A percentile compares a stretch with the other conserved stretches of the same genome.
Conservation (phyloP, 805 yeast species). For the Candida vartiovaarae region DNA sequence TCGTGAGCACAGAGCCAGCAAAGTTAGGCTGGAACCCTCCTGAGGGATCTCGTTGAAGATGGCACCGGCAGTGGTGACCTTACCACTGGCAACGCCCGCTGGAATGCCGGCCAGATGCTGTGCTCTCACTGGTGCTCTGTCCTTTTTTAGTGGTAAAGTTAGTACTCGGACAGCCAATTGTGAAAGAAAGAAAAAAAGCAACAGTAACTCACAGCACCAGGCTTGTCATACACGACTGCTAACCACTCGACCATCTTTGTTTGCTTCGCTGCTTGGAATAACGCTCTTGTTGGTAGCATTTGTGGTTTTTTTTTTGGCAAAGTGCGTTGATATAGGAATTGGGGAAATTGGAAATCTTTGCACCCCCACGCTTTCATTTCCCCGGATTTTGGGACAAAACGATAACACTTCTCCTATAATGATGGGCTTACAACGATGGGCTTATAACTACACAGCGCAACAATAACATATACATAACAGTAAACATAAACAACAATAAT, state of each 20-base stretch:
- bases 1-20: conserved; percentile 62
- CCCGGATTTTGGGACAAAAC: too few relatives aligned
- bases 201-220: conserved; percentile 32
- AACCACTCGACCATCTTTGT: conserved; percentile 50
- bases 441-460: too few relatives aligned
- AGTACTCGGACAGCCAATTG: background rate
- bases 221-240: conserved; percentile 65
- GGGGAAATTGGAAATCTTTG: too few relatives aligned
- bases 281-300: conserved; percentile 3
- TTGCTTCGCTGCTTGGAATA: conserved; percentile 10
- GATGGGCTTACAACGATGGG: too few relatives aligned
- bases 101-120: conserved; percentile 47
- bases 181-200: too few relatives aligned
- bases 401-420: too few relatives aligned
- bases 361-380: too few relatives aligned
- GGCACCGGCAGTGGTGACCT: conserved; percentile 45
- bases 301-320: too few relatives aligned
- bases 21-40: conserved; percentile 40
- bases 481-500: too few relatives aligned
- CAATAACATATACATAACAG: too few relatives aligned
- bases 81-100: conserved; percentile 33
- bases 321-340: too few relatives aligned
- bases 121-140: conserved; percentile 45
- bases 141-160: conserved; percentile 17
- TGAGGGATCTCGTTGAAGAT: conserved; percentile 38